Percentiles rank a stretch among this genome's conserved stretches.
These are phyloP conservation scores for Backusella tuberculispora DNA, from an alignment of 192 early-diverging fungal genomes.

Conservation along the genomic window DNA sequence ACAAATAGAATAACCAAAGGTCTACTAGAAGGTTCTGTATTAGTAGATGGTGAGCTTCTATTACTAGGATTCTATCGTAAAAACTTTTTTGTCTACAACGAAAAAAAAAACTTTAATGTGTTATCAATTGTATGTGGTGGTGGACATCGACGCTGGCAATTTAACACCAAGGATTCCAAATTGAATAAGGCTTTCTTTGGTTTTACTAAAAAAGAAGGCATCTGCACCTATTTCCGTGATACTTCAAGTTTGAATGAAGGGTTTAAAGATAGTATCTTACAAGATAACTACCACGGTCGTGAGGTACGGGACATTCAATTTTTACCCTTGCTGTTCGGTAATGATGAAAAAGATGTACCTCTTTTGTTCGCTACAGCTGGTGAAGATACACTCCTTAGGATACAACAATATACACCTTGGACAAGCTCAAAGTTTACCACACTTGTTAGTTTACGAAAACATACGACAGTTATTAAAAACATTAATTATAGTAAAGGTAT, in stretches of 20 bases:
- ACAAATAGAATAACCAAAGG: slow-evolving; percentile 74
- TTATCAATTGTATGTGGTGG: slow-evolving; percentile 76
- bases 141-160: slow-evolving; percentile 74
- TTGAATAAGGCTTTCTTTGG: slow-evolving; percentile 59
- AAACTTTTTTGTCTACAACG: slow-evolving; percentile 73
- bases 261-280: slow-evolving; percentile 61
- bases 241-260: slow-evolving; percentile 42
- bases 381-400: slow-evolving; percentile 56
- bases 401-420: slow-evolving; percentile 54
- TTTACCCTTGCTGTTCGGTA: slow-evolving; percentile 25
- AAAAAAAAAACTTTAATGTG: slow-evolving; percentile 65
- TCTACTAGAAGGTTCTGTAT: slow-evolving; percentile 66
- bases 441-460: slow-evolving; percentile 46
- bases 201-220: slow-evolving; percentile 59
- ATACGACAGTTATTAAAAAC: slow-evolving; percentile 57
- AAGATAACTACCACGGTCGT: slow-evolving; percentile 63
- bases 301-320: slow-evolving; percentile 62
- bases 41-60: slow-evolving; percentile 57
- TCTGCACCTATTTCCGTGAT: slow-evolving; percentile 51
- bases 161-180: slow-evolving; percentile 50
- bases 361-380: slow-evolving; percentile 60
- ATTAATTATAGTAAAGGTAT: slow-evolving; percentile 45
- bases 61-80: slow-evolving; percentile 77
- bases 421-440: slow-evolving; percentile 21
- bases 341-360: slow-evolving; percentile 27